These are phyloP conservation scores for Cicer arietinum DNA, from an alignment of 306 rosid genomes.

Conservation along the genomic window DNA sequence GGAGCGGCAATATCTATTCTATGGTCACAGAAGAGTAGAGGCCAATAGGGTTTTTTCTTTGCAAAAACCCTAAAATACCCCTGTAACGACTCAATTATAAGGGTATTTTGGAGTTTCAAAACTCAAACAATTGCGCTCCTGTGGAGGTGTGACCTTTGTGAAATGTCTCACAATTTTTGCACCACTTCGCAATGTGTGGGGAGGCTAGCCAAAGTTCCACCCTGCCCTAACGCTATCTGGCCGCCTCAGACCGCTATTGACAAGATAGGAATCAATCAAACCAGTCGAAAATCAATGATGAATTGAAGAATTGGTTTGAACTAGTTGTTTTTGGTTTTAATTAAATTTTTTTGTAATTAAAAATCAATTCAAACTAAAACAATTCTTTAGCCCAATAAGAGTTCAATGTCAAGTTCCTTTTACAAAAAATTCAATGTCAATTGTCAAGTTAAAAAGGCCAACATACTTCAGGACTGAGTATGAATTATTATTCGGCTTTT, in stretches of 20 bases:
- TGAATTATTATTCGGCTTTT: neutral
- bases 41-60: neutral
- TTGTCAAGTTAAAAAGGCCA: neutral
- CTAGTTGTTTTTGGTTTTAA: neutral
- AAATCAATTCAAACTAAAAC: neutral
- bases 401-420: neutral
- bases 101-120: neutral
- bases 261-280: neutral
- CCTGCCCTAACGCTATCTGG: neutral
- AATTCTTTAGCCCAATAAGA: conserved; percentile 3
- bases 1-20: neutral
- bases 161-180: neutral
- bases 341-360: neutral
- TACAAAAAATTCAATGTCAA: neutral
- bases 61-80: conserved; percentile 3
- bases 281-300: neutral
- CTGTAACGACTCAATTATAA: neutral
- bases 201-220: neutral
- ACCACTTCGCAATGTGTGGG: neutral
- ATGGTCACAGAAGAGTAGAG: neutral
- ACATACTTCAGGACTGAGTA: neutral
- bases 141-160: neutral
- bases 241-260: neutral
- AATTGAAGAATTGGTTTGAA: conserved; percentile 2
- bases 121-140: neutral